Evolutionary conservation across 1,139 yeast species (phyloP), one percentile per base, ranked within the genome.

Genomic region (Nakaseomyces sp.): DNA sequence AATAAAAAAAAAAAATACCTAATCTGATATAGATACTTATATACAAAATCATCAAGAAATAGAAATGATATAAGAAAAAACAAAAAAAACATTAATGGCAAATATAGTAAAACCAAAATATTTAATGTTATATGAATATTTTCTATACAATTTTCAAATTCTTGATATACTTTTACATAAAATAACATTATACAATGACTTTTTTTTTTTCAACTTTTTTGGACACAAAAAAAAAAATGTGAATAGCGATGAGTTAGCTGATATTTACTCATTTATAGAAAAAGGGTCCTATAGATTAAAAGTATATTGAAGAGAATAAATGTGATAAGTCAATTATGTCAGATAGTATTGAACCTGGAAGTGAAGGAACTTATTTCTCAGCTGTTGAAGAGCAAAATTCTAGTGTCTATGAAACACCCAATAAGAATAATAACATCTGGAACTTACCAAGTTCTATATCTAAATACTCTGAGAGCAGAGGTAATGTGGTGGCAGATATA

Each of bases 361-460:
- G 36, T 12, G 36, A 32, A 5, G 15, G 15, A 5, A 32, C 13
- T 19, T 32, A 18, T 15, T 12, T 20, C 22, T 20, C 38, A n/a
- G 38, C 38, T 9, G 28, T 35, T 9, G 38, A 35, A 12, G 38
- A 35, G 28, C 38, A 20, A 12, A 20, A 20, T 22, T 20, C 38
- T 10, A 35, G 38, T 12, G 20, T 35, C n/a, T 20, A n/a, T 13
- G 12, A 20, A 5, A 35, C 38, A 22, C 38, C 38, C 5, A 12
- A 8, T 19, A 35, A 35, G 28, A 13, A 13, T 4, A 35, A 13
- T 13, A 22, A 22, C n/a, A 19, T 12, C 22, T 9, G 17, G n/a
- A 8, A n/a, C 15, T 25, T n/a, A 5, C 26, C 38, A 4, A 22
- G 28, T 20, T 32, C 36, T 19, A 13, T 17, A 12, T 15, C 36